phyloP scores from a whole-genome alignment of 768 basidiomycete species.

The Trametes sanguinea region DNA sequence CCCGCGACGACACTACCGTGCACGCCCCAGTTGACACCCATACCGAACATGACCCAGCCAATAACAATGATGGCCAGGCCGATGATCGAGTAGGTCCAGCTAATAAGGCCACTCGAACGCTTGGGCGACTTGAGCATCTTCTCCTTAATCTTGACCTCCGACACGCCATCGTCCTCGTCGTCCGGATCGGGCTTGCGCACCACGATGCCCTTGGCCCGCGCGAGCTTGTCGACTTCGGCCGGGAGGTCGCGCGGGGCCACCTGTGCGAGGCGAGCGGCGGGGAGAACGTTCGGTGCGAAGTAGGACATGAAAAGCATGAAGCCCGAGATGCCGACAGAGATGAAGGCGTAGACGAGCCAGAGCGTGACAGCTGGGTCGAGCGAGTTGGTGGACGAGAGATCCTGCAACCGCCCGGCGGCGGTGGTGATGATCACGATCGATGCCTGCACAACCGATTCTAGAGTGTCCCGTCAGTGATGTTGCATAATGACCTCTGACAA shows the following conservation, averaged over 20 bases:
- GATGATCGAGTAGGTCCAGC: constrained; percentile 29
- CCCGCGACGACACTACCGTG: constrained; percentile 38
- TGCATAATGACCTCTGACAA: too few species aligned
- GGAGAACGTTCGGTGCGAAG: constrained; percentile 33
- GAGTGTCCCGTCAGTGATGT: background rate
- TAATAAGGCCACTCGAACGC: constrained; percentile 6
- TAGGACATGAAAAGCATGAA: constrained; percentile 35
- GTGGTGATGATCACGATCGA: constrained; percentile 46
- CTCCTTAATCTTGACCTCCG: constrained; percentile 31
- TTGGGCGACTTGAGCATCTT: constrained; percentile 36
- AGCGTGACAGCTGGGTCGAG: constrained; percentile 41
- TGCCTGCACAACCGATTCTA: constrained; percentile 46
- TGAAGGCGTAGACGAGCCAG: constrained; percentile 43
- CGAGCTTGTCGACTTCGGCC: constrained; percentile 37
- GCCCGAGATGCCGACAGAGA: constrained; percentile 39
- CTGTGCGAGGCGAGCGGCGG: constrained; percentile 43
- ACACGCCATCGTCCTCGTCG: constrained; percentile 24
- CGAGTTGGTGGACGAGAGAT: constrained; percentile 36
- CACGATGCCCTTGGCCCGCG: constrained; percentile 17
- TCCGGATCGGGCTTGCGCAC: constrained; percentile 20
- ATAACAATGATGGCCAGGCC: constrained; percentile 36
- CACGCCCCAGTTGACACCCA: constrained; percentile 46
- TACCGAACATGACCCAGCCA: constrained; percentile 45
- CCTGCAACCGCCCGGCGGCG: constrained; percentile 44
- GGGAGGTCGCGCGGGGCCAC: constrained; percentile 35